Conservation (phyloP, 768 basidiomycete species). For the Fibroporia radiculosa region DNA sequence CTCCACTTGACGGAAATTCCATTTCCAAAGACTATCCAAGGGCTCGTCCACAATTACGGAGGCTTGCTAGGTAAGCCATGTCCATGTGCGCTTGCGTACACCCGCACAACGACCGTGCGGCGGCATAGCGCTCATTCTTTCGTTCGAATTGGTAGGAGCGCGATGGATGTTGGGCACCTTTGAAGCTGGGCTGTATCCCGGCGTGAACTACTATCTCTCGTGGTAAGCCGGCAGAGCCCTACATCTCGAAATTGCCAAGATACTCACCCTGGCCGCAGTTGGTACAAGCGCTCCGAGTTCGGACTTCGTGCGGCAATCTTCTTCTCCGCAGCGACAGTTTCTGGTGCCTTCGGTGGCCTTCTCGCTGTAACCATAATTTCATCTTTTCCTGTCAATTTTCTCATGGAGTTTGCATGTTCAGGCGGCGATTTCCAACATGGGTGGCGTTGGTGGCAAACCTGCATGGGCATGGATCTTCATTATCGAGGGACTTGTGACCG, state of each 20-base stretch:
- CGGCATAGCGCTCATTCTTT: too few relatives aligned
- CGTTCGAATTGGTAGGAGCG: slow-evolving; percentile 55
- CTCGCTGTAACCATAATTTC: slow-evolving; percentile 40
- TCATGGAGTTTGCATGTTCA: slow-evolving; percentile 9
- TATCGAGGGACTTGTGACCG: slow-evolving; percentile 59
- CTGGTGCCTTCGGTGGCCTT: slow-evolving; percentile 77
- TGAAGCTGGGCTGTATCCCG: slow-evolving; percentile 49
- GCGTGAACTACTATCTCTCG: slow-evolving; percentile 67
- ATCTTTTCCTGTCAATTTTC: neutral
- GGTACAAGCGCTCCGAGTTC: slow-evolving; percentile 72
- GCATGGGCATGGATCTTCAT: slow-evolving; percentile 74
- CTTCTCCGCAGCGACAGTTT: slow-evolving; percentile 61
- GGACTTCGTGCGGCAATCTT: slow-evolving; percentile 44
- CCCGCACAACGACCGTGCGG: neutral
- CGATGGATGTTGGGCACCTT: slow-evolving; percentile 67
- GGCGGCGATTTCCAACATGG: slow-evolving; percentile 65
- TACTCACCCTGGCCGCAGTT: slow-evolving; percentile 26
- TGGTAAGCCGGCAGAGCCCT: slow-evolving; percentile 35
- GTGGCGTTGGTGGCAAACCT: slow-evolving; percentile 59
- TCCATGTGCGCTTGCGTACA: neutral
- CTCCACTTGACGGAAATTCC: neutral
- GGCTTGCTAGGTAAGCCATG: slow-evolving; percentile 50
- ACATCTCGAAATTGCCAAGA: neutral
- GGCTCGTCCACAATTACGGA: slow-evolving; percentile 59
- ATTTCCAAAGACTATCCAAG: slow-evolving; percentile 57